A percentile compares a stretch with the other conserved stretches of the same genome.
Conservation (phyloP, 2,329 filamentous ascomycete genomes). For the Lasiodiplodia hormozganensis region DNA sequence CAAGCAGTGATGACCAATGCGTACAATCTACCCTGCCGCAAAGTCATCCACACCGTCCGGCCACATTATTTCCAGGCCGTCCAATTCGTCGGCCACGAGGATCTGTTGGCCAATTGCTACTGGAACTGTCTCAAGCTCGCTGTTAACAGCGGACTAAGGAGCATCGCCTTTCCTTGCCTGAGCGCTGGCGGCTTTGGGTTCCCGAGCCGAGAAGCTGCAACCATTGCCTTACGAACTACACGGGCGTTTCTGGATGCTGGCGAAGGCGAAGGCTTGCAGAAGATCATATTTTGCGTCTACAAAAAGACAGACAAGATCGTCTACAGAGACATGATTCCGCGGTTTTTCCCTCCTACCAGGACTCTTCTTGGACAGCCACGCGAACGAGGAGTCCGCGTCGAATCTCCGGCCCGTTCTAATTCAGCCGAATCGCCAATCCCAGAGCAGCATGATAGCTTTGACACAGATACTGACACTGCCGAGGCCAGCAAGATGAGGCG, state of each 20-base stretch:
- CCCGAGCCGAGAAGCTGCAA: slow-evolving; percentile 40
- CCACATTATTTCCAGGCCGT: slow-evolving; percentile 35
- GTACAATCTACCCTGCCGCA: slow-evolving; percentile 38
- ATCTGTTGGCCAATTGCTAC: slow-evolving; percentile 42
- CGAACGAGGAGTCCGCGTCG: neutral
- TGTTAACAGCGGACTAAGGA: slow-evolving; percentile 35
- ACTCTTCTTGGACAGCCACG: neutral
- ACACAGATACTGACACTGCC: neutral
- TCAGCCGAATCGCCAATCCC: neutral
- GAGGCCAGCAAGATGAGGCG: neutral
- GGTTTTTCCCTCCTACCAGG: slow-evolving; percentile 23
- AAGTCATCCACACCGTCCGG: slow-evolving; percentile 43
- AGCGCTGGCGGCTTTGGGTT: slow-evolving; percentile 42
- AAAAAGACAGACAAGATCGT: slow-evolving; percentile 38
- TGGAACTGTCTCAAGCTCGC: slow-evolving; percentile 38
- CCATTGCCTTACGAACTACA: slow-evolving; percentile 42
- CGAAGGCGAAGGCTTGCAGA: slow-evolving; percentile 35
- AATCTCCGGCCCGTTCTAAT: neutral
- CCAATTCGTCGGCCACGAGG: neutral
- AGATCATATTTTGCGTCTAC: slow-evolving; percentile 42
- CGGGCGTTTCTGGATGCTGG: slow-evolving; percentile 42
- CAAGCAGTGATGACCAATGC: slow-evolving; percentile 39
- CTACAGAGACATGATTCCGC: slow-evolving; percentile 40
- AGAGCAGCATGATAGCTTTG: neutral
- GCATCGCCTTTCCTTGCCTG: slow-evolving; percentile 44